Base-by-base conservation (phyloP, 441 rosid genomes). In the Lepidium campestre region DNA sequence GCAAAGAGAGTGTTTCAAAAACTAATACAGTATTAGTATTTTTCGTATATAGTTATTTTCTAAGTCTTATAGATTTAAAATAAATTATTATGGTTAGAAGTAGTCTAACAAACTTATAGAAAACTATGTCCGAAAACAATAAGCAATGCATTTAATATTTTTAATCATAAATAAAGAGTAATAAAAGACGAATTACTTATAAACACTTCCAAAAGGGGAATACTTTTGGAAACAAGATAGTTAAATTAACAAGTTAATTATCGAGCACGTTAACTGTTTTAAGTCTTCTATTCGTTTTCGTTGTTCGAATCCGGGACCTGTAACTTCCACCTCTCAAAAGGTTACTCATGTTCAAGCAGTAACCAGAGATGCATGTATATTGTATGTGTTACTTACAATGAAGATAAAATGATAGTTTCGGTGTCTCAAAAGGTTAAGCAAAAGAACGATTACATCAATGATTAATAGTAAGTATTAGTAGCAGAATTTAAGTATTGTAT, bases 1-100 rank as follows among this genome's bases (percentile, higher is more conserved):
- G 83, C 75, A 72, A 81, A 80, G 76, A 75, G 74, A 61, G 75
- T 77, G 81, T 57, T 62, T 60, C 54, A 56, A 34, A 13, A 23
- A 47, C 32, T 35, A 36, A 19, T 60, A 41, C 15, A 7, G 11
- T 22, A 46, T 25, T 60, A 67, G 25, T 40, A 46, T 34, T 37
- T 22, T 25, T 37, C 32, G 15, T 11, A 31, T 53, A 19, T 70
- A 55, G 18, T 47, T 40, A 37, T 64, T 62, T 65, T 15, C 23
- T 42, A 65, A 6, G 49, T 65, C 22, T 35, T 17, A 13, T 40
- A 9, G 42, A 10, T 3, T 44, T 20, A 5, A 34, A 31, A 20
- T 36, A 13, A 57, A 61, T 25, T 35, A n/a, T 19, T 53, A 62
- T 44, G 57, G 68, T 45, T 70, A 61, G 67, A 20, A 49, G 5